Conservation (phyloP, 2,329 filamentous ascomycete species). For the Paecilomyces dactylethromorphus region DNA sequence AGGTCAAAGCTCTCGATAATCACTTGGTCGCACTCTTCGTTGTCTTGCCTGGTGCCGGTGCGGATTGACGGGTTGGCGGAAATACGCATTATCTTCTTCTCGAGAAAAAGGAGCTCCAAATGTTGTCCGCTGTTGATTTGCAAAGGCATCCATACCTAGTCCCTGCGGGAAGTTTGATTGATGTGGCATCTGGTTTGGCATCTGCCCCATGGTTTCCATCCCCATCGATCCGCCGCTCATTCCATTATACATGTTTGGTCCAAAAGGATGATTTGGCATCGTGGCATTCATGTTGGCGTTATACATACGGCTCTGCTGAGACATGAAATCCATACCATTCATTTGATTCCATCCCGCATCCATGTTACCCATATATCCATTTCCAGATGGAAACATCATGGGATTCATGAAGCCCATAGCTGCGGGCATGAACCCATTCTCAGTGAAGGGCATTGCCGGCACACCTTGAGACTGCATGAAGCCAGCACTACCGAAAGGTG, state of each 20-base stretch:
- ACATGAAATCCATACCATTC: conserved; percentile 35
- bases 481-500: conserved; percentile 26
- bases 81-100: conserved; percentile 84
- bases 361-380: conserved; percentile 25
- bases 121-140: conserved; percentile 52
- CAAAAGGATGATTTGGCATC: conserved; percentile 24
- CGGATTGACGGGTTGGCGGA: conserved; percentile 91
- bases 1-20: conserved; percentile 74
- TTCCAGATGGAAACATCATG: conserved; percentile 28
- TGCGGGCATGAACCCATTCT: conserved; percentile 23
- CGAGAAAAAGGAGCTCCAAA: conserved; percentile 51
- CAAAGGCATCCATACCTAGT: conserved; percentile 38
- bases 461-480: conserved; percentile 25
- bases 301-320: conserved; percentile 29
- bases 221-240: conserved; percentile 24
- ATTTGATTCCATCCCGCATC: conserved; percentile 38
- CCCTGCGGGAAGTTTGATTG: conserved; percentile 25
- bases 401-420: conserved; percentile 32
- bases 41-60: conserved; percentile 81
- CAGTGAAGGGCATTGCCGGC: conserved; percentile 26
- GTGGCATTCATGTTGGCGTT: conserved; percentile 21
- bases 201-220: conserved; percentile 31
- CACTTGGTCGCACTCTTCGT: conserved; percentile 73
- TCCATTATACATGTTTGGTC: conserved; percentile 29
- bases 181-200: conserved; percentile 19